phyloP scores from a whole-genome alignment of 257 asterid species.

The Solanum bukasovii region DNA sequence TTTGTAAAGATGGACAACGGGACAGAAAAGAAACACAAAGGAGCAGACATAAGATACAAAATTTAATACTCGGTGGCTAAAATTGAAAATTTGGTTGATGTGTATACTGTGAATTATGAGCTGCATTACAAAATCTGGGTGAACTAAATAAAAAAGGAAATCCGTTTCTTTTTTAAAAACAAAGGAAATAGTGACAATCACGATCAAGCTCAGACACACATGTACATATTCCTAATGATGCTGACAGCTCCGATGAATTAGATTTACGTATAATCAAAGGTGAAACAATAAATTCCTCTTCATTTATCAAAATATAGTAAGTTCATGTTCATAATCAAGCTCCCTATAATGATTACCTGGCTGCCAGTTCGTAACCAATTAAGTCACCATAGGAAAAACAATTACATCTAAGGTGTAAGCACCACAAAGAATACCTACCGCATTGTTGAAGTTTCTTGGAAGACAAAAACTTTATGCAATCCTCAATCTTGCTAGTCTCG shows the following conservation, averaged over 20 bases:
- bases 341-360: background rate
- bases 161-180: background rate
- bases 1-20: background rate
- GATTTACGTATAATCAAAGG: background rate
- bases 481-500: slow-evolving; percentile 35
- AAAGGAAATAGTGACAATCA: background rate
- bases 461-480: slow-evolving; percentile 30
- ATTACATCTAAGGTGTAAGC: background rate
- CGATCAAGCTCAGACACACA: background rate
- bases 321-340: background rate
- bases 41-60: background rate
- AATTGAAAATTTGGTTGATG: background rate
- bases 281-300: background rate
- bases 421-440: slow-evolving; percentile 17
- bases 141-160: background rate
- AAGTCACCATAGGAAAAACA: background rate
- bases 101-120: background rate
- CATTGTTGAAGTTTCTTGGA: slow-evolving; percentile 17
- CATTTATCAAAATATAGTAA: background rate
- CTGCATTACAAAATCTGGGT: background rate
- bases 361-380: background rate
- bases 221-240: background rate
- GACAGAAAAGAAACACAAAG: background rate
- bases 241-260: background rate
- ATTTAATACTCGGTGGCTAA: background rate